Percentiles rank a stretch among this genome's conserved stretches.
phyloP scores from a whole-genome alignment of 2,329 filamentous ascomycete genomes.

The Fusarium tricinctum region DNA sequence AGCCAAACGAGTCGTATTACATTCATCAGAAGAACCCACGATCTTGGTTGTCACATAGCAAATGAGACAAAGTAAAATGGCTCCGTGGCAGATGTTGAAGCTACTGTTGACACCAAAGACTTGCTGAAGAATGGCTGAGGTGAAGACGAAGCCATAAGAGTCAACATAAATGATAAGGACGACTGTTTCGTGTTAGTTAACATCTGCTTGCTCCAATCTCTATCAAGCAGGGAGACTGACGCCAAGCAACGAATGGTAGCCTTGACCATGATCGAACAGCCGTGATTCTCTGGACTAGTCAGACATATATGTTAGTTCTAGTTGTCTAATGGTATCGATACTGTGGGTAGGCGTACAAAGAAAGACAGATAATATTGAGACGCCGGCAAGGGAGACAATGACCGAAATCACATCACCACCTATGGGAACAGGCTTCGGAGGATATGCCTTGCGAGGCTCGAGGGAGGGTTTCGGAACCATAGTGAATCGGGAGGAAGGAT shows the following conservation, averaged over 20 bases:
- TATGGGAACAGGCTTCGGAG: constrained; percentile 50
- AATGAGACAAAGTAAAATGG: constrained; percentile 71
- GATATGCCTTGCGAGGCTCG: constrained; percentile 22
- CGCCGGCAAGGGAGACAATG: constrained; percentile 53
- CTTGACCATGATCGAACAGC: constrained; percentile 58
- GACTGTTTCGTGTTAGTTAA: constrained; percentile 57
- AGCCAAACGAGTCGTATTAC: not conserved
- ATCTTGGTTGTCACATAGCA: constrained; percentile 76
- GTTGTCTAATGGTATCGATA: not conserved
- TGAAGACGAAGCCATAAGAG: constrained; percentile 71
- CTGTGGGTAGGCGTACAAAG: constrained; percentile 51
- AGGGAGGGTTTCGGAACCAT: constrained; percentile 30
- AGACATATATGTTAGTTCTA: constrained; percentile 14
- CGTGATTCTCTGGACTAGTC: constrained; percentile 56
- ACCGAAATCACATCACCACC: constrained; percentile 55
- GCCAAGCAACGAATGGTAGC: constrained; percentile 60
- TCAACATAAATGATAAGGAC: constrained; percentile 72
- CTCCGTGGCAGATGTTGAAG: constrained; percentile 65
- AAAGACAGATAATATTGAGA: constrained; percentile 55
- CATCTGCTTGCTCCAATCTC: not conserved
- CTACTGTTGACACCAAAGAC: constrained; percentile 69
- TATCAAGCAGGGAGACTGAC: constrained; percentile 52
- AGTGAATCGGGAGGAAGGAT: not conserved
- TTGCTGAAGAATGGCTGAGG: constrained; percentile 68
- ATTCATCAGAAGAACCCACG: not conserved